phyloP scores from a whole-genome alignment of 2,329 filamentous ascomycete species.

The Diaporthe destruens region DNA sequence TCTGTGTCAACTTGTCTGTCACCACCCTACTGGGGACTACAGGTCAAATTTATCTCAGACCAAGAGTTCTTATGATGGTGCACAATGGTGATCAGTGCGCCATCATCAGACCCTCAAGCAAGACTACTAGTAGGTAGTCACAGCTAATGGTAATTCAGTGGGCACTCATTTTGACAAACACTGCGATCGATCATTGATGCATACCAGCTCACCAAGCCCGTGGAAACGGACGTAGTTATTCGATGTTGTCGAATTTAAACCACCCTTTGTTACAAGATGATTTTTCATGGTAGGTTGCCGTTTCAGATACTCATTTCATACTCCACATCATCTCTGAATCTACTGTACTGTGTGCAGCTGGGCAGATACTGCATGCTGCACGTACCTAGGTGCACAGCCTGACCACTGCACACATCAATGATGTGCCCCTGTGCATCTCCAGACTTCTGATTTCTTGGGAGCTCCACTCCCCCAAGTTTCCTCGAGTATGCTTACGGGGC shows the following conservation, averaged over 20 bases:
- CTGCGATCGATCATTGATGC: too few species aligned
- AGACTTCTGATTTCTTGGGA: slow-evolving; percentile 21
- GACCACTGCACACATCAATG: not conserved
- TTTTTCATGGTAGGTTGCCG: too few species aligned
- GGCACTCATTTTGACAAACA: too few species aligned
- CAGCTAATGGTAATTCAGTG: too few species aligned
- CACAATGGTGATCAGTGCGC: too few species aligned
- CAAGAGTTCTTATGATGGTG: too few species aligned
- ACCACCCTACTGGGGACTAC: not conserved
- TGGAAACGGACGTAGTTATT: not conserved
- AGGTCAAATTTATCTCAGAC: not conserved
- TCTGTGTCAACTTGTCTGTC: not conserved
- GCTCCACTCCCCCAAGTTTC: slow-evolving; percentile 12
- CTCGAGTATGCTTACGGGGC: not conserved
- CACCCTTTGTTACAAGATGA: too few species aligned
- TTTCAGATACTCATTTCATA: not conserved
- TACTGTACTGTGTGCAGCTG: not conserved
- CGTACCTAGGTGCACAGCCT: not conserved
- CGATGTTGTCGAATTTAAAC: too few species aligned
- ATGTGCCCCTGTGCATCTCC: not conserved
- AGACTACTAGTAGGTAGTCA: too few species aligned
- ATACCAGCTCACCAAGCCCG: not conserved
- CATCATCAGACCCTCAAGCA: too few species aligned
- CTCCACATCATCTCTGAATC: not conserved
- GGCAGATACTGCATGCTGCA: not conserved